These are phyloP conservation scores for Castanea mollissima DNA, from an alignment of 306 rosid genomes.

Conservation along the genomic window DNA sequence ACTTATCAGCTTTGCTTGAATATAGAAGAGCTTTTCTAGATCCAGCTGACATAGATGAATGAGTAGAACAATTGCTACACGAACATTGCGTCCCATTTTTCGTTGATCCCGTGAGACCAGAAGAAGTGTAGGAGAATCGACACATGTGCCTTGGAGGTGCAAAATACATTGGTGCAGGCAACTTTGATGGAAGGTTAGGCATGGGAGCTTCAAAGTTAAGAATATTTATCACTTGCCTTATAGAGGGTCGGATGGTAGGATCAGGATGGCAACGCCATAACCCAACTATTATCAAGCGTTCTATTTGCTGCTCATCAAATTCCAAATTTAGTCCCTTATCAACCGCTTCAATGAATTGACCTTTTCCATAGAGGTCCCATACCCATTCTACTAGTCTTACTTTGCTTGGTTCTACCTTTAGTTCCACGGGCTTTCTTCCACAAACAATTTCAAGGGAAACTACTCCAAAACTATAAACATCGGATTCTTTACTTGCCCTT, in stretches of 20 bases:
- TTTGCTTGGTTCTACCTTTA: slow-evolving; percentile 34
- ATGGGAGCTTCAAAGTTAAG: slow-evolving; percentile 43
- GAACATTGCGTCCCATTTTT: slow-evolving; percentile 34
- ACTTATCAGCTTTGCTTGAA: not conserved
- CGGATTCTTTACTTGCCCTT: slow-evolving; percentile 68
- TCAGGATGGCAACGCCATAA: slow-evolving; percentile 83
- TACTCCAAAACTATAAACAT: slow-evolving; percentile 73
- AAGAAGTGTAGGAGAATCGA: slow-evolving; percentile 42
- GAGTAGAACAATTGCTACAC: slow-evolving; percentile 32
- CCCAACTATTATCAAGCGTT: slow-evolving; percentile 54
- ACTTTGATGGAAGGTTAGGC: slow-evolving; percentile 54
- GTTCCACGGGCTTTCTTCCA: slow-evolving; percentile 68
- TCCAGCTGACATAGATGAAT: slow-evolving; percentile 51
- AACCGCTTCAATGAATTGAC: slow-evolving; percentile 40
- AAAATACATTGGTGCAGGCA: slow-evolving; percentile 64
- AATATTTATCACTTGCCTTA: slow-evolving; percentile 63
- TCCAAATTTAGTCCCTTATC: slow-evolving; percentile 39
- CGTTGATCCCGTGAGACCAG: slow-evolving; percentile 26
- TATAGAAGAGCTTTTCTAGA: slow-evolving; percentile 43
- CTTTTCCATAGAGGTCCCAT: slow-evolving; percentile 70
- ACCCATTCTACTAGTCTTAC: slow-evolving; percentile 70
- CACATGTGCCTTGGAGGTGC: slow-evolving; percentile 52
- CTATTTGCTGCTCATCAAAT: slow-evolving; percentile 47
- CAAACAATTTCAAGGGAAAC: slow-evolving; percentile 69
- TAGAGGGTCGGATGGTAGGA: slow-evolving; percentile 50